Conservation (phyloP, 805 yeast species). For the Tetrapisispora arboricola region DNA sequence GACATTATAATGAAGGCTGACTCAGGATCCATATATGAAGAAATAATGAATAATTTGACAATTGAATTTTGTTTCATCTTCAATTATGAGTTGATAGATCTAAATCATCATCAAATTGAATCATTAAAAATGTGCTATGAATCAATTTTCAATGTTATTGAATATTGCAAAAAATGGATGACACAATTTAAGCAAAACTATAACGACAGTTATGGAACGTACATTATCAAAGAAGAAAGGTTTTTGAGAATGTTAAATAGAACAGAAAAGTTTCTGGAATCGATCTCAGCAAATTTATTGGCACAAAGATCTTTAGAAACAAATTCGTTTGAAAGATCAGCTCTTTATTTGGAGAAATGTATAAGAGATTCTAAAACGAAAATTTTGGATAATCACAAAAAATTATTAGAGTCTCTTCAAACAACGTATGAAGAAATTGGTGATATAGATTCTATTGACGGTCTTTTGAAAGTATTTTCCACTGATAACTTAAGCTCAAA, state of each 20-base stretch:
- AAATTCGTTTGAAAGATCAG: conserved; percentile 78
- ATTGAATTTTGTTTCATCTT: conserved; percentile 55
- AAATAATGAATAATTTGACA: conserved; percentile 36
- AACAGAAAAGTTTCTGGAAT: conserved; percentile 40
- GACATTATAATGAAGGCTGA: conserved; percentile 48
- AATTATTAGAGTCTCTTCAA: conserved; percentile 44
- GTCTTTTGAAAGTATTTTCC: conserved; percentile 65
- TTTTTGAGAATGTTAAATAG: conserved; percentile 19
- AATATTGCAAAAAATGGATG: conserved; percentile 74
- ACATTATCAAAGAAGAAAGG: conserved; percentile 19
- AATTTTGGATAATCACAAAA: conserved; percentile 8
- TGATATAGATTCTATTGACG: conserved; percentile 84
- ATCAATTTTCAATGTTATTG: conserved; percentile 66
- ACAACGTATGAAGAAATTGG: conserved; percentile 77
- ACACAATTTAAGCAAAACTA: conserved; percentile 32
- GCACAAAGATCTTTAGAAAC: conserved; percentile 77
- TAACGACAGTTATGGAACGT: conserved; percentile 21
- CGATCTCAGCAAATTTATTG: conserved; percentile 56
- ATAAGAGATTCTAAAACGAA: conserved; percentile 31
- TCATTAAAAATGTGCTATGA: conserved; percentile 57
- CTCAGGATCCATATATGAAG: conserved; percentile 31
- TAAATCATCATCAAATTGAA: conserved; percentile 48
- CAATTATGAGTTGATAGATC: conserved; percentile 33
- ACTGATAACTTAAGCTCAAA: conserved; percentile 63
- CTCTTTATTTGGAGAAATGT: conserved; percentile 74